Evolutionary conservation across 1,284 basidiomycete genomes (phyloP), one percentile per base, ranked within the genome.

Genomic region (Naganishia sp.): DNA sequence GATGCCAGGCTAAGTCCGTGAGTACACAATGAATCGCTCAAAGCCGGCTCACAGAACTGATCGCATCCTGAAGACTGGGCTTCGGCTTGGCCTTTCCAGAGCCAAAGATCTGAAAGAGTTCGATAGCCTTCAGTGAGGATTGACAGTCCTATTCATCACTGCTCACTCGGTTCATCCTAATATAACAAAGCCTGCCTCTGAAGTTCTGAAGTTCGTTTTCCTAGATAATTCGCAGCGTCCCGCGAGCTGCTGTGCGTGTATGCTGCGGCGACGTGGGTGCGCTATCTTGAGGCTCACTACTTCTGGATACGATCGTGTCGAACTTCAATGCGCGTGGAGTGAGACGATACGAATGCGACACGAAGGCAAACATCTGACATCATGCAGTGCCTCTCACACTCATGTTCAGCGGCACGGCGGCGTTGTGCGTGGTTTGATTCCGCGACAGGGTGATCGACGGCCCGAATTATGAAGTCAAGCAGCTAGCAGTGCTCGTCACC

Each of bases 31-130:
- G 50, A 31, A 25, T 49, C 43, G 52, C 1, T 15, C 21, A 18
- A 43, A 15, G 15, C 17, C 35, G 28, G 80, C 88, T 79, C 73
- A 92, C 91, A 69, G 92, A 88, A 49, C 85, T 80, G 73, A 99
- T 97, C 18, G 95, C 96, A 82, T 98, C 94, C 69, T 89, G 87
- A 6, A 99, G 85, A 2, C 84, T 84, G 0, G 94, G 87, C 74
- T 93, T 92, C 43, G 94, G 83, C 69, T 79, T 79, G 55, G 81
- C 79, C 78, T 88, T 90, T 79, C 85, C 85, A n/a, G 77, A 74
- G 45, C 92, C 92, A 79, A 94, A 94, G 75, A 94, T 89, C 79
- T 80, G 68, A 4, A 41, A 42, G 10, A 46, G 4, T 35, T 32
- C 7, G 9, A 54, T 9, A 21, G 6, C 5, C 28, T 9, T 39